Base-by-base conservation (phyloP, 306 rosid genomes). In the Malus fusca region DNA sequence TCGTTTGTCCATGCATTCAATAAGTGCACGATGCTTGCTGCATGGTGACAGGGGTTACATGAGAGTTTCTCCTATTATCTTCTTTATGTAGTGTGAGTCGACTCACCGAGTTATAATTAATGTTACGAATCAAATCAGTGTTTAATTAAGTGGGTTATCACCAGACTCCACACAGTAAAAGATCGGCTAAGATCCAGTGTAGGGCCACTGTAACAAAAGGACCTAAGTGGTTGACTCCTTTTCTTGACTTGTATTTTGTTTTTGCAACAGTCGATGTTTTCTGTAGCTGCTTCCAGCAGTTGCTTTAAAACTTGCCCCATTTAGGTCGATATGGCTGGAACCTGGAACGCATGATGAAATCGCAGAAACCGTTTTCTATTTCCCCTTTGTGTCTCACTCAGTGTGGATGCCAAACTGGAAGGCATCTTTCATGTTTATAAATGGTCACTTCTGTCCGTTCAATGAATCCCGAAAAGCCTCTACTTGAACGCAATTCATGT, bases 161-260 rank as follows among this genome's bases (percentile, higher is more conserved):
- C 18, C 21, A 3, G 40, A 22, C 56, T 25, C 40, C 51, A 18
- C 7, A 30, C 67, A 7, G 77, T 66, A 69, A 63, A 76, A 64
- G 72, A 59, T 70, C 64, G 21, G 69, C 43, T 61, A 62, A 70
- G 78, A 26, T 81, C 69, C 43, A 70, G 63, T 30, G 15, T n/a
- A 33, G 35, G 73, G 80, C 66, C 83, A 69, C 25, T 61, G n/a
- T 75, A 68, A 48, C 21, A 85, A 55, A 64, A 75, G 65, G 75
- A 75, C 55, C 67, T 60, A 42, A 74, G 89, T 84, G 89, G 78
- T 89, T 87, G 92, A 88, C 92, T 75, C 51, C 55, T 77, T 77
- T 62, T 68, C 53, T 79, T 81, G 87, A 85, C 84, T 76, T 46
- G 21, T 17, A 0, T 48, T 48, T 51, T 21, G 65, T 58, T 62